phyloP scores from a whole-genome alignment of 495 filamentous ascomycete species.

The Aspergillus avenaceus region DNA sequence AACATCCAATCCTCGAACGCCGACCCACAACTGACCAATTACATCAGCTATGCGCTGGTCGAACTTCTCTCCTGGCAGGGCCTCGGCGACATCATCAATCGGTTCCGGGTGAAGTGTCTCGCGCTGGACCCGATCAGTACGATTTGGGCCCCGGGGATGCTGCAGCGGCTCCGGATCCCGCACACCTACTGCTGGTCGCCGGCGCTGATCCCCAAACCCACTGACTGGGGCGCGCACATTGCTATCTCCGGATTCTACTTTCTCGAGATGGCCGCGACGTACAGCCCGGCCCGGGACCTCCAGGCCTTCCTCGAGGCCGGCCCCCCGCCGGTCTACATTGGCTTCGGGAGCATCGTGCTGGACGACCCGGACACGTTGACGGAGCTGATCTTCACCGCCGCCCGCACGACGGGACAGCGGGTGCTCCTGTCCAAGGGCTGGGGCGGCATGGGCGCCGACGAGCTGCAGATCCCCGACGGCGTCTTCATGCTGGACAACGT shows the following conservation, averaged over 20 bases:
- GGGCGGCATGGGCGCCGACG: slow-evolving; percentile 63
- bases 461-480: slow-evolving; percentile 51
- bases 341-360: slow-evolving; percentile 74
- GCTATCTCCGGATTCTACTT: slow-evolving; percentile 69
- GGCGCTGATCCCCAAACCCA: slow-evolving; percentile 68
- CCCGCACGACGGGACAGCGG: slow-evolving; percentile 57
- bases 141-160: slow-evolving; percentile 58
- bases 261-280: slow-evolving; percentile 54
- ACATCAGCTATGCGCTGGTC: slow-evolving; percentile 63
- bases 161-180: slow-evolving; percentile 58
- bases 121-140: slow-evolving; percentile 58
- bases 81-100: slow-evolving; percentile 67
- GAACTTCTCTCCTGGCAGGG: slow-evolving; percentile 73
- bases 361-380: slow-evolving; percentile 65
- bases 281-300: slow-evolving; percentile 58
- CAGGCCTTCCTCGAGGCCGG: slow-evolving; percentile 57
- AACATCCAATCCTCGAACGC: slow-evolving; percentile 45
- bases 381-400: slow-evolving; percentile 59
- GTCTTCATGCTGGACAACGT: slow-evolving; percentile 72
- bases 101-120: slow-evolving; percentile 55
- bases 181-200: slow-evolving; percentile 65
- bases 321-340: slow-evolving; percentile 68
- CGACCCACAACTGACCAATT: slow-evolving; percentile 54
- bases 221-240: slow-evolving; percentile 70
- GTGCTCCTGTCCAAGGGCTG: slow-evolving; percentile 73